Evolutionary conservation across 495 filamentous ascomycete genomes (phyloP).

Genomic region (Xylaria scruposa): DNA sequence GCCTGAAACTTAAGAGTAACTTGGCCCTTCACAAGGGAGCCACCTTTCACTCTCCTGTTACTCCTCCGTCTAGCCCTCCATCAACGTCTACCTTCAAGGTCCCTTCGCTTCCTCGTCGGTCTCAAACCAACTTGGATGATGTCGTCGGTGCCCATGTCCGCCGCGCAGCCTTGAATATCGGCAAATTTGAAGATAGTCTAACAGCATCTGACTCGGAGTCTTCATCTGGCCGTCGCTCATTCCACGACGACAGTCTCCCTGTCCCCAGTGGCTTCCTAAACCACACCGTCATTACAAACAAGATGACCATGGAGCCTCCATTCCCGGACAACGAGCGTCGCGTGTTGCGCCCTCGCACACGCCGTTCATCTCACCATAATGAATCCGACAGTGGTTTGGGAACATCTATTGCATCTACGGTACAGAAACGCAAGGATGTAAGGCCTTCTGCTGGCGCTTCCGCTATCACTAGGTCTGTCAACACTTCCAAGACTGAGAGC

Average conservation of each 20-base stretch:
- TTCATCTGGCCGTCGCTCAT: constrained; percentile 36
- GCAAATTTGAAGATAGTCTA: constrained; percentile 51
- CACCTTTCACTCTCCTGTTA: constrained; percentile 65
- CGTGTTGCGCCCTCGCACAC: constrained; percentile 57
- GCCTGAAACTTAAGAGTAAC: constrained; percentile 58
- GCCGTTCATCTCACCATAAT: constrained; percentile 59
- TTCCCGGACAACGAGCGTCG: constrained; percentile 45
- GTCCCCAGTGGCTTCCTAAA: constrained; percentile 59
- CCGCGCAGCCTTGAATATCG: constrained; percentile 61
- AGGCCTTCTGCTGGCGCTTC: constrained; percentile 32
- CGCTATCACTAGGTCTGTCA: constrained; percentile 56
- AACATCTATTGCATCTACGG: constrained; percentile 58
- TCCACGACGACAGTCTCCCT: constrained; percentile 57
- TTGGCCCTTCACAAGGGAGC: constrained; percentile 65
- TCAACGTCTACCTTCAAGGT: constrained; percentile 54
- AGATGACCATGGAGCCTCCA: constrained; percentile 46
- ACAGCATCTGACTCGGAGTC: constrained; percentile 41
- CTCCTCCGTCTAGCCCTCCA: constrained; percentile 49
- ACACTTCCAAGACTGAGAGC: constrained; percentile 47
- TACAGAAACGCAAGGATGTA: constrained; percentile 43
- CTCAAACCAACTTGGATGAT: constrained; percentile 68
- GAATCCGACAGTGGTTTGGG: constrained; percentile 68
- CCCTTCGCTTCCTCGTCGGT: constrained; percentile 62
- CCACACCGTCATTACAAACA: constrained; percentile 49
- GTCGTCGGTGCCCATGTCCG: constrained; percentile 62